Percentiles rank a stretch among this genome's conserved stretches.
phyloP scores from a whole-genome alignment of 768 basidiomycete species.

The Tylopilus balloui region DNA sequence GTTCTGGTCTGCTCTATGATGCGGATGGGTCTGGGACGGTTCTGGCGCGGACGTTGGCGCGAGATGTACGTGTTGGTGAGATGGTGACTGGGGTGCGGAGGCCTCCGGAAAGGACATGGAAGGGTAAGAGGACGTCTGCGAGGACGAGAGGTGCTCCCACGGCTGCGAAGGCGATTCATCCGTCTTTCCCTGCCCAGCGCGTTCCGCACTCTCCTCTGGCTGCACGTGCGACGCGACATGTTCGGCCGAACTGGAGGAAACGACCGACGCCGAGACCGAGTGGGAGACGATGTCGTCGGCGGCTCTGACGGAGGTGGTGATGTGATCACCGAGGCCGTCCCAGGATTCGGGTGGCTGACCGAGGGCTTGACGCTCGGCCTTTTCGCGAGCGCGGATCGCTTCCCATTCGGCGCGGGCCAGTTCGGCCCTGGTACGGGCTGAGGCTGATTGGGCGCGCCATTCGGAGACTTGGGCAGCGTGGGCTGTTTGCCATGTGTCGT shows the following conservation, averaged over 20 bases:
- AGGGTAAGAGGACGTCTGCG: conserved; percentile 63
- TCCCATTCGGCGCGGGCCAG: conserved; percentile 71
- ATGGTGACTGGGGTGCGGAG: conserved; percentile 48
- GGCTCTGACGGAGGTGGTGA: conserved; percentile 18
- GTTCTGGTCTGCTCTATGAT: conserved; percentile 21
- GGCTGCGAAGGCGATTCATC: conserved; percentile 44
- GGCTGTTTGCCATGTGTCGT: conserved; percentile 59
- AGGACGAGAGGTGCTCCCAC: conserved; percentile 72
- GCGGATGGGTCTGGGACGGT: conserved; percentile 13
- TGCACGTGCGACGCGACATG: conserved; percentile 20
- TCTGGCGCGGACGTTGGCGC: conserved; percentile 6
- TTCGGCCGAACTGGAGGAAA: conserved; percentile 19
- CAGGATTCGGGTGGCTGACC: conserved; percentile 20
- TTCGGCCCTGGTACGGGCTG: conserved; percentile 72
- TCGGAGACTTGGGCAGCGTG: conserved; percentile 64
- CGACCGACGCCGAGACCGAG: conserved; percentile 19
- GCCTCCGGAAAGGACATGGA: conserved; percentile 73
- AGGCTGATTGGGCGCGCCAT: conserved; percentile 72
- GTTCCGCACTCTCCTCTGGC: conserved; percentile 24
- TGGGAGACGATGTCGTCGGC: conserved; percentile 15
- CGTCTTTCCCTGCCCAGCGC: neutral
- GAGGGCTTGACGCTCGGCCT: conserved; percentile 41
- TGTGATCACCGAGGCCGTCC: conserved; percentile 27
- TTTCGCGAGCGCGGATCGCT: conserved; percentile 42
- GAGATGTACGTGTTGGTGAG: conserved; percentile 22